Conservation (phyloP, 2,329 filamentous ascomycete genomes). For the Pleoardoris graminearum region DNA sequence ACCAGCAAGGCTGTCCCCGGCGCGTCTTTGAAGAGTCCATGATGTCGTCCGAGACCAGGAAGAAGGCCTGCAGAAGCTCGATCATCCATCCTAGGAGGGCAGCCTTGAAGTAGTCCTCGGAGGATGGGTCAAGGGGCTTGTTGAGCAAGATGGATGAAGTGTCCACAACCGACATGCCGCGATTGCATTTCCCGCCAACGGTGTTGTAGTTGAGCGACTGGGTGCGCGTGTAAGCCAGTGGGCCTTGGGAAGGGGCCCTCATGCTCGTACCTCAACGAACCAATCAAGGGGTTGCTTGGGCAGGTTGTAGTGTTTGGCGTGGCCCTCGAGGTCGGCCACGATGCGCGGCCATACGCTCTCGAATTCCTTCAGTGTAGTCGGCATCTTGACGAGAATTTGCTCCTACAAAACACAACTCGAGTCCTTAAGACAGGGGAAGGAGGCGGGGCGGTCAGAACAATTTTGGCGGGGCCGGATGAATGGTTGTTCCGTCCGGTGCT, state of each 20-base stretch:
- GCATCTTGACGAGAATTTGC: slow-evolving; percentile 27
- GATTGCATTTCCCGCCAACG: slow-evolving; percentile 95
- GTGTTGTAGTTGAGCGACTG: slow-evolving; percentile 85
- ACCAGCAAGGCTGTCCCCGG: slow-evolving; percentile 95
- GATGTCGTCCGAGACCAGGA: slow-evolving; percentile 97
- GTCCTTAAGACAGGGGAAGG: slow-evolving; percentile 15
- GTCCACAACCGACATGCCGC: slow-evolving; percentile 96
- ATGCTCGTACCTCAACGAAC: slow-evolving; percentile 74
- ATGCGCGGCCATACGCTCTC: slow-evolving; percentile 88
- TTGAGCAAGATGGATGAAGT: slow-evolving; percentile 79
- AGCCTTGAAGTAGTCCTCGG: slow-evolving; percentile 78
- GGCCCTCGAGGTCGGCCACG: slow-evolving; percentile 76
- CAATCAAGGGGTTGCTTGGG: slow-evolving; percentile 80
- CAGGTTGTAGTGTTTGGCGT: slow-evolving; percentile 80
- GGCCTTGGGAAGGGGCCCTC: neutral
- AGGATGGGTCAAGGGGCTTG: slow-evolving; percentile 69
- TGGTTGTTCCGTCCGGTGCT: slow-evolving; percentile 22
- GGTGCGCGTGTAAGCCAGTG: slow-evolving; percentile 19
- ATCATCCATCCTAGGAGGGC: slow-evolving; percentile 95
- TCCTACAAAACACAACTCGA: neutral
- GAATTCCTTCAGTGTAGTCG: slow-evolving; percentile 81
- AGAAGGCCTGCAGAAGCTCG: slow-evolving; percentile 97
- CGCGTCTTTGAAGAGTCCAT: slow-evolving; percentile 97
- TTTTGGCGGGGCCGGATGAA: slow-evolving; percentile 13
- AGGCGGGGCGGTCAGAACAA: slow-evolving; percentile 19